These are phyloP conservation scores for Xylaria sp. DNA, from an alignment of 2,329 filamentous ascomycete genomes.

Conservation along the genomic window DNA sequence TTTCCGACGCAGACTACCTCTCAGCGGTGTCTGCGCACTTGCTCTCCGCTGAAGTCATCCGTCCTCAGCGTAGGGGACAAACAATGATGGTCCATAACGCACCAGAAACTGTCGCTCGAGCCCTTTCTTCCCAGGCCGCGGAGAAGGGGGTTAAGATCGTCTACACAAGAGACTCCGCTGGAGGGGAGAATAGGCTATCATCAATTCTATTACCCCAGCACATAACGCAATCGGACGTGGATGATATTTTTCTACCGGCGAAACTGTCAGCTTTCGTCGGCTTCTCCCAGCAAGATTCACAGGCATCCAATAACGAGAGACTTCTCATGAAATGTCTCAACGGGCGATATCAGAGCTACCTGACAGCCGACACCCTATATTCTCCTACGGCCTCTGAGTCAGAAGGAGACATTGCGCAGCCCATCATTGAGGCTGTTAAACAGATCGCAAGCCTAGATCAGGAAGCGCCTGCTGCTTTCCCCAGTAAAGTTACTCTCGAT, in stretches of 20 bases:
- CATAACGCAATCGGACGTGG: background rate
- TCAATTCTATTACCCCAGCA: background rate
- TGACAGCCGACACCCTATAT: background rate
- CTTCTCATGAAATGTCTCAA: background rate
- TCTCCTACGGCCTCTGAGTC: background rate
- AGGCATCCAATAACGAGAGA: background rate
- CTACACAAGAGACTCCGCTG: background rate
- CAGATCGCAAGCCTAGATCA: background rate
- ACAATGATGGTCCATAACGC: slow-evolving; percentile 6
- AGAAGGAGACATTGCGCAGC: background rate
- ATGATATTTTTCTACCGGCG: background rate
- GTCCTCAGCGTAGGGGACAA: background rate
- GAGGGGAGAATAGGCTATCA: background rate
- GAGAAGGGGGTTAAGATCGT: background rate
- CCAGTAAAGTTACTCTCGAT: background rate
- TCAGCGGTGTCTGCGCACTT: background rate
- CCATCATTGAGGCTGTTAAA: background rate
- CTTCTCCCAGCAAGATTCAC: background rate
- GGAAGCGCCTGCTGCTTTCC: background rate
- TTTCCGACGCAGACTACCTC: background rate
- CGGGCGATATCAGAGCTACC: background rate
- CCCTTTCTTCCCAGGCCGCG: background rate
- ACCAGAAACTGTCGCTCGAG: background rate
- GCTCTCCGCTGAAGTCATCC: background rate
- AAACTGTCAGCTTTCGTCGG: background rate